Evolutionary conservation across 371 early-diverging fungal species (phyloP), one percentile per base, ranked within the genome.

Genomic region (Capillidium heterosporum): DNA sequence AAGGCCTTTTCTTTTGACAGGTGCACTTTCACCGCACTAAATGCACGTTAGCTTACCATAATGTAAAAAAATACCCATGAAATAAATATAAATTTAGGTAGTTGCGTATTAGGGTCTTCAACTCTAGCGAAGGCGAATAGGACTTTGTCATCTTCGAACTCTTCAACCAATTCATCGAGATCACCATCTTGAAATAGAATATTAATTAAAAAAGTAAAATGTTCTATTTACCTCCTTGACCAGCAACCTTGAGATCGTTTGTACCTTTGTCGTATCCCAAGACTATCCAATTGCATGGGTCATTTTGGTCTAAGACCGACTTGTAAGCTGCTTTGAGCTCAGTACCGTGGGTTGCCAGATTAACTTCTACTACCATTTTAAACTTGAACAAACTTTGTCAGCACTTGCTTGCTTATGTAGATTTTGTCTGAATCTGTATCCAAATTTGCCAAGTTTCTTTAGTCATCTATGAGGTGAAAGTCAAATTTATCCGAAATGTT

Each of bases 21-120:
- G 91, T 10, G 91, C 95, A 58, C 93, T 91, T 52, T 84, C 87
- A 5, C 93, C 95, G 63, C 92, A 91, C 84, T 86, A 65, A 26
- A 17, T 61, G 5, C 17, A 31, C 28, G 11, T 31, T 31, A 27
- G 32, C 2, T 44, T 32, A 21, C 28, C 2, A 24, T 23, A 40
- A 44, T 44, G 8, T 19, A 17, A 19, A 15, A 44, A 17, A 48
- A 63, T 75, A 85, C 84, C 91, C 91, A 94, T 21, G 80, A 83
- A 60, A 94, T 79, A 59, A 94, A 79, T 47, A 91, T 86, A 65
- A 80, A 84, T 69, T 92, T 94, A 53, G 83, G 78, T 24, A 94
- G 72, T 32, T 77, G 73, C 1, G 90, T 84, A 57, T 88, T 85
- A 8, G 88, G 89, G 66, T 94, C 95, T 43, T 69, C 70, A 28